Evolutionary conservation across 805 yeast genomes (phyloP).

Genomic region (Pichia pseudocactophila): DNA sequence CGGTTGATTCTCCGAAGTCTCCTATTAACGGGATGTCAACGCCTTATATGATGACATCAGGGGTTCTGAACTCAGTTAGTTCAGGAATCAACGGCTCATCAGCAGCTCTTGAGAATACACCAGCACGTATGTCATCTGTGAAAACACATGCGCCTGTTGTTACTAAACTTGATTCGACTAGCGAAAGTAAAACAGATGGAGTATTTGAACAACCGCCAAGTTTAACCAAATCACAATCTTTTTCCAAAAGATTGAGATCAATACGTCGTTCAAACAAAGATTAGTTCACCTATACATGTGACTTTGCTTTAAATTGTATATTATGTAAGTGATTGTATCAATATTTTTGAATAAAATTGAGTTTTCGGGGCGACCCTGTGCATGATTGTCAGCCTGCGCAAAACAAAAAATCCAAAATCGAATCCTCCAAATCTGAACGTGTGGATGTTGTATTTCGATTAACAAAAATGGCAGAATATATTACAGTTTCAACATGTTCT

Average conservation of each 20-base stretch:
- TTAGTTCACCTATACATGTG: too few species aligned
- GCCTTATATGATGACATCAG: constrained; percentile 60
- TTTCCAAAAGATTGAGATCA: constrained; percentile 20
- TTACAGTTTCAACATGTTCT: constrained; percentile 89
- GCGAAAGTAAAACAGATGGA: constrained; percentile 7
- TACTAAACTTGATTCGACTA: constrained; percentile 20
- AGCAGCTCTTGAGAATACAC: constrained; percentile 1
- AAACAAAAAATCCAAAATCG: too few species aligned
- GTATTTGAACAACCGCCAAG: constrained; percentile 5
- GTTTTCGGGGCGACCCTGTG: too few species aligned
- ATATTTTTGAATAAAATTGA: neutral
- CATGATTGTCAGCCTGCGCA: too few species aligned
- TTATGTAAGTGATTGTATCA: neutral
- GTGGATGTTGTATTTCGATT: neutral
- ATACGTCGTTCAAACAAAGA: constrained; percentile 17
- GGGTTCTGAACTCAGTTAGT: constrained; percentile 17
- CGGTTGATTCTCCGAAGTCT: constrained; percentile 6
- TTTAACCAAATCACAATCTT: constrained; percentile 4
- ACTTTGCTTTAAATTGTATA: neutral
- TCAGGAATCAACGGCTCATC: neutral
- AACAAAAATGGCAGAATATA: constrained; percentile 64
- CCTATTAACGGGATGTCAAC: constrained; percentile 46
- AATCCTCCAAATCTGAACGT: too few species aligned
- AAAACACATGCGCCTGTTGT: constrained; percentile 25
- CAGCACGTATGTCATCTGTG: constrained; percentile 11